A percentile compares a stretch with the other conserved stretches of the same genome.
Conservation (phyloP, 805 yeast genomes). For the Phaffomyces thermotolerans region DNA sequence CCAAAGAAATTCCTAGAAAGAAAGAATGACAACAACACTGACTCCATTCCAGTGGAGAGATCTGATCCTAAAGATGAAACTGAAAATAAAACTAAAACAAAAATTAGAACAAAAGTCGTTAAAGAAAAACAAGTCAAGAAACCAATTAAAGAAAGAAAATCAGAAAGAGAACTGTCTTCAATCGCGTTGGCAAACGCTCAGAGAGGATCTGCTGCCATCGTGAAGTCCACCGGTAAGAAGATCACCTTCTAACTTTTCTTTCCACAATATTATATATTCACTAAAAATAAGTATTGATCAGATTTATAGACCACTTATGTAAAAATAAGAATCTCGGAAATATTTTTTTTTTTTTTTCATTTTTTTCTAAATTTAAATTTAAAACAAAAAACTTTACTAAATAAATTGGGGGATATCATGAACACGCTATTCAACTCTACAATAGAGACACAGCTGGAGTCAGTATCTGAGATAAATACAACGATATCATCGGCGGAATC, state of each 20-base stretch:
- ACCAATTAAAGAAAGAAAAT: slow-evolving; percentile 24
- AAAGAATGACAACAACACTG: slow-evolving; percentile 17
- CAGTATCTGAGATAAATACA: no score
- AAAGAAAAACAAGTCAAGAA: slow-evolving; percentile 4
- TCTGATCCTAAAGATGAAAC: slow-evolving; percentile 2
- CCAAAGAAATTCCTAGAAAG: slow-evolving; percentile 24
- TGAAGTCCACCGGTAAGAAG: slow-evolving; percentile 86
- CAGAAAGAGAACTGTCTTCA: slow-evolving; percentile 48
- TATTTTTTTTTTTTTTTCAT: no score
- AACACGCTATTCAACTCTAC: background rate
- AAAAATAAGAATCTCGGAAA: no score
- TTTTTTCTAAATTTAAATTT: slow-evolving; percentile 1
- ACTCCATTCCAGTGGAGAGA: slow-evolving; percentile 1
- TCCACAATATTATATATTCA: no score
- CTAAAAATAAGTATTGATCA: no score
- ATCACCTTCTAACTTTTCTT: slow-evolving; percentile 34
- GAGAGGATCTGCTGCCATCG: slow-evolving; percentile 85
- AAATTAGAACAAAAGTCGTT: no score
- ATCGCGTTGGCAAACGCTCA: slow-evolving; percentile 83
- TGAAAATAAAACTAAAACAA: slow-evolving; percentile 12
- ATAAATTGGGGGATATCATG: no score
- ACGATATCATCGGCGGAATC: no score
- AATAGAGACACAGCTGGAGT: background rate
- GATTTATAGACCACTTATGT: no score
- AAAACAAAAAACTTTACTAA: no score